Base-by-base conservation (phyloP, 78 protist species). In the Dictyostelium capitatum region DNA sequence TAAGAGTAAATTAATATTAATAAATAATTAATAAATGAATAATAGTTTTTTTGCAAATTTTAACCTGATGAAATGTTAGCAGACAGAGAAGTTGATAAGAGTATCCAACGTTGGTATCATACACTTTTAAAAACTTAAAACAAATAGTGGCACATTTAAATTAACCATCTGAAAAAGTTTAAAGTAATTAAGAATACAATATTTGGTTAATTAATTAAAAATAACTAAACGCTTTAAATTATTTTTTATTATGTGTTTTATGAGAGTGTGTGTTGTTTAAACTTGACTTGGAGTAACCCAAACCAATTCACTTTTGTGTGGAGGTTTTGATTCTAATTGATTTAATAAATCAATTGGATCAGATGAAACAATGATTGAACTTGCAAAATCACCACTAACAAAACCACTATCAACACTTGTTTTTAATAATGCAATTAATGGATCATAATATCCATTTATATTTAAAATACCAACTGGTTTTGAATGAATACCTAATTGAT, bases 401-500 rank as follows among this genome's bases (percentile, higher is more conserved):
- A 93, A 93, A 20, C 96, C 96, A 4, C 32, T 47, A 14, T 54
- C 20, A 53, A 83, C 78, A 23, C 87, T n/a, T 19, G 47, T 53
- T 47, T 79, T 54, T 47, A 93, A 62, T 50, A 83, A 65, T 53
- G 30, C 74, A 37, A 81, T 12, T 37, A 83, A 84, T 50, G 51
- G 91, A 41, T 80, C 73, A 84, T 85, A 93, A 56, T 83, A 93
- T 11, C 96, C 96, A 59, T 84, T 54, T 50, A 89, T 84, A 53
- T 93, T 93, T 43, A 93, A 54, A 43, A 93, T 84, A 41, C 96
- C 96, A 83, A 93, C 91, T 64, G 96, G 96, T 23, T 93, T 93
- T 48, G 96, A 65, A 51, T 93, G 96, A 46, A 93, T 93, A 48
- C 96, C 96, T 15, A 93, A 47, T 64, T 93, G 96, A 75, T 78